Evolutionary conservation across 2,329 filamentous ascomycete genomes (phyloP), one percentile per base, ranked within the genome.

Genomic region (Mycosphaerella arachidis): DNA sequence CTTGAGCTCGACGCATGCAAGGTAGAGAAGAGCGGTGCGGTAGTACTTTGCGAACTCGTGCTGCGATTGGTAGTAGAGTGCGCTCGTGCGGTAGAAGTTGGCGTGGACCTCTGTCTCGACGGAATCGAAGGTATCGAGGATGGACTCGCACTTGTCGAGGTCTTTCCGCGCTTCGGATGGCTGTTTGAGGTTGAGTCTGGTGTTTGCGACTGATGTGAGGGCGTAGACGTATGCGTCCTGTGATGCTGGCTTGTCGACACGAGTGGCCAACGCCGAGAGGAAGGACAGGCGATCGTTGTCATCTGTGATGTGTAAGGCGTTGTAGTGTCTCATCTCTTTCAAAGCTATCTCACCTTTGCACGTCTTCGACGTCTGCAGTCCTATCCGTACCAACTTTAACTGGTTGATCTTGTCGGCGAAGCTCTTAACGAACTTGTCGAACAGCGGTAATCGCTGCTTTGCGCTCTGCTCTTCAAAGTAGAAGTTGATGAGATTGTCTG

Each of bases 401-500:
- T 97, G 93, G 79, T 97, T 99, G 82, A 99, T 97, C 83, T 95
- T 97, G 75, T 96, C 92, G 67, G 92, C 91, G 74, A 99, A 99
- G 77, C 89, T 94, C 75, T 93, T 85, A 76, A 99, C 89, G 81
- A 99, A 99, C 70, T 86, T 87, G 79, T 94, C 91, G 83, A 94
- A 99, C 77, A 99, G 89, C 61, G 87, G 82, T 79, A 99, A 84
- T 72, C 93, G 88, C 79, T 96, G 91, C 60, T 86, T 82, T 58
- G 86, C 88, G 77, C 92, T 97, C 73, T 87, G 85, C 48, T 89
- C 84, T 69, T 90, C 80, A 71, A 87, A 87, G 81, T 97, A 99
- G 84, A 93, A 97, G 67, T 90, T 84, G 69, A 96, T 82, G 58
- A 99, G 84, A 56, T 88, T 82, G 73, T 96, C 89, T 37, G 94